These are phyloP conservation scores for Ajuga reptans DNA, from an alignment of 305 asterid genomes.

Conservation along the genomic window DNA sequence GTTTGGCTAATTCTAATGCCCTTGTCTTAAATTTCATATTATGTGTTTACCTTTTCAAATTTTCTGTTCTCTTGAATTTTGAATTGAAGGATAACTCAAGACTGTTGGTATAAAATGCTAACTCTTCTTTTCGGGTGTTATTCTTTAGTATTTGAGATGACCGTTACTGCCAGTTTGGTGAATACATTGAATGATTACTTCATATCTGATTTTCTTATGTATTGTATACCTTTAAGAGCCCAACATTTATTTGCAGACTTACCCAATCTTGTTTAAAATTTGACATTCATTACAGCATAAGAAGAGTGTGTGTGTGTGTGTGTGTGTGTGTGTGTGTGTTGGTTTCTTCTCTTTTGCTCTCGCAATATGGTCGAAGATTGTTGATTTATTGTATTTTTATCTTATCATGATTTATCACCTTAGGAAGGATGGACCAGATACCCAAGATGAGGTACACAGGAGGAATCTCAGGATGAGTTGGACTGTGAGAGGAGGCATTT, in stretches of 20 bases:
- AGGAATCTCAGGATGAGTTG: slow-evolving; percentile 77
- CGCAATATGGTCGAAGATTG: not conserved
- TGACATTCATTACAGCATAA: not conserved
- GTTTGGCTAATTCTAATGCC: not conserved
- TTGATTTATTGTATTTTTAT: not conserved
- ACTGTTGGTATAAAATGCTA: not conserved
- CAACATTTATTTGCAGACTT: not conserved
- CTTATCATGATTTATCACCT: slow-evolving; percentile 8
- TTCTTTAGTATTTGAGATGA: not conserved
- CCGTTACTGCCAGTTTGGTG: not conserved
- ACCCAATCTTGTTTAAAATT: not conserved
- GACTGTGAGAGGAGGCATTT: slow-evolving; percentile 83
- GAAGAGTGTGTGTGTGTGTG: not conserved
- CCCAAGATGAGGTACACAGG: slow-evolving; percentile 68
- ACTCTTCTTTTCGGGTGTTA: not conserved
- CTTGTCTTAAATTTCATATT: not conserved
- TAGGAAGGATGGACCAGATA: slow-evolving; percentile 88
- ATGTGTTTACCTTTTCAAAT: not conserved
- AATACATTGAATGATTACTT: not conserved
- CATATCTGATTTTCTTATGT: not conserved
- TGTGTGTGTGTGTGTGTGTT: not conserved
- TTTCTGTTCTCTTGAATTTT: not conserved
- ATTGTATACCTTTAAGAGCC: not conserved
- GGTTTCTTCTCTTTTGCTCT: not conserved
- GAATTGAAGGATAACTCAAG: not conserved